A percentile compares a stretch with the other conserved stretches of the same genome.
Conservation (phyloP, 2,329 filamentous ascomycete genomes). For the Cladosporium velox region DNA sequence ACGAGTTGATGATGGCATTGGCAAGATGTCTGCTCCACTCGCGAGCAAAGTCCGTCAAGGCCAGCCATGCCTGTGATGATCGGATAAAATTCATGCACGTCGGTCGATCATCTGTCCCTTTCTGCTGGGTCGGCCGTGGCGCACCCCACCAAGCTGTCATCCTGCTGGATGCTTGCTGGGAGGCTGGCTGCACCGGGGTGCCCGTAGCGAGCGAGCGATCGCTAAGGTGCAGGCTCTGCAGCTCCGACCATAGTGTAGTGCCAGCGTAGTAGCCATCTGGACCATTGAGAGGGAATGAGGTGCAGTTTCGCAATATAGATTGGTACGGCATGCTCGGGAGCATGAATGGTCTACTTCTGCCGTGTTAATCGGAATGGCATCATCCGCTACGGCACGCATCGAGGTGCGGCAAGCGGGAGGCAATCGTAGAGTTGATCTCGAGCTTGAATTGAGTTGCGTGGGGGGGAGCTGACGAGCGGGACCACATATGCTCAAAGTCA, state of each 20-base stretch:
- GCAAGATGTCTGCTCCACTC: slow-evolving; percentile 1
- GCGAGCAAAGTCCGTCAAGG: neutral
- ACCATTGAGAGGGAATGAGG: neutral
- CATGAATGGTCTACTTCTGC: neutral
- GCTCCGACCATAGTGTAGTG: neutral
- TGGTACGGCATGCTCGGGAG: neutral
- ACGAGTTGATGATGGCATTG: neutral
- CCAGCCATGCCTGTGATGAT: slow-evolving; percentile 3
- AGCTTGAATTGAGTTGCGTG: neutral
- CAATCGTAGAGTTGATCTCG: neutral
- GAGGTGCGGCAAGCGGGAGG: neutral
- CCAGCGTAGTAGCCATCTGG: neutral
- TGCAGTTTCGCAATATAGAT: neutral
- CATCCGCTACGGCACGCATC: neutral
- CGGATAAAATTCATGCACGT: neutral
- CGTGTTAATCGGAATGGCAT: neutral
- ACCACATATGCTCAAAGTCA: neutral
- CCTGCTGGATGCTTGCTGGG: neutral
- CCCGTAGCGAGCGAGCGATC: neutral
- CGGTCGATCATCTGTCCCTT: neutral
- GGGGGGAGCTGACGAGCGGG: neutral
- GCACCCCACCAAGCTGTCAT: slow-evolving; percentile 2
- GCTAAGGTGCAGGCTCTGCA: neutral
- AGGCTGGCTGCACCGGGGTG: neutral
- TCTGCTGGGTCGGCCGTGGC: slow-evolving; percentile 1